Percentiles rank a stretch among this genome's conserved stretches.
These are phyloP conservation scores for Triticum monococcum DNA, from an alignment of 176 grass and related monocot genomes.

Conservation along the genomic window DNA sequence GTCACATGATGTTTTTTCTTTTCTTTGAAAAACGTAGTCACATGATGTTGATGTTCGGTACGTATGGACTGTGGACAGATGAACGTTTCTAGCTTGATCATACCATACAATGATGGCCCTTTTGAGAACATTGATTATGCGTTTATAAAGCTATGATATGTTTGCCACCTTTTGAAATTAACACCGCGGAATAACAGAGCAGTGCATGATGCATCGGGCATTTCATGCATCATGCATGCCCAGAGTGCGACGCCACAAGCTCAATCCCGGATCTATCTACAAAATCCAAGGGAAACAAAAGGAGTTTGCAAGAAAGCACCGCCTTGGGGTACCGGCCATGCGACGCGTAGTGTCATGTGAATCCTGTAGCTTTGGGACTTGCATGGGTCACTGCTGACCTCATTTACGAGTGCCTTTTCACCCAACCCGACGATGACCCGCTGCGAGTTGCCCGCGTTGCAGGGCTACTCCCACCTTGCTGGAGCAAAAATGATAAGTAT, in stretches of 20 bases:
- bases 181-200: not conserved
- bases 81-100: not conserved
- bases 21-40: no score
- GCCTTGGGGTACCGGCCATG: not conserved
- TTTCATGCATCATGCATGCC: not conserved
- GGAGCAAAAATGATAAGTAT: not conserved
- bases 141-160: not conserved
- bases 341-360: constrained; percentile 14
- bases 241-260: not conserved
- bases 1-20: not conserved
- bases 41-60: no score
- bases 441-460: not conserved
- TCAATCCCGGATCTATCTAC: not conserved
- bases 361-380: not conserved
- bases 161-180: no score
- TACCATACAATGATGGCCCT: not conserved
- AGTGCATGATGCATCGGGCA: not conserved
- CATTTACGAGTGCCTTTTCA: constrained; percentile 36
- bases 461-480: not conserved
- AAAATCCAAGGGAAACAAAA: not conserved
- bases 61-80: not conserved
- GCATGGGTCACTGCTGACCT: constrained; percentile 44
- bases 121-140: not conserved
- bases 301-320: not conserved
- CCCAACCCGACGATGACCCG: constrained; percentile 15